Evolutionary conservation across 495 filamentous ascomycete species (phyloP), one percentile per base, ranked within the genome.

Genomic region (Neurospora sp.): DNA sequence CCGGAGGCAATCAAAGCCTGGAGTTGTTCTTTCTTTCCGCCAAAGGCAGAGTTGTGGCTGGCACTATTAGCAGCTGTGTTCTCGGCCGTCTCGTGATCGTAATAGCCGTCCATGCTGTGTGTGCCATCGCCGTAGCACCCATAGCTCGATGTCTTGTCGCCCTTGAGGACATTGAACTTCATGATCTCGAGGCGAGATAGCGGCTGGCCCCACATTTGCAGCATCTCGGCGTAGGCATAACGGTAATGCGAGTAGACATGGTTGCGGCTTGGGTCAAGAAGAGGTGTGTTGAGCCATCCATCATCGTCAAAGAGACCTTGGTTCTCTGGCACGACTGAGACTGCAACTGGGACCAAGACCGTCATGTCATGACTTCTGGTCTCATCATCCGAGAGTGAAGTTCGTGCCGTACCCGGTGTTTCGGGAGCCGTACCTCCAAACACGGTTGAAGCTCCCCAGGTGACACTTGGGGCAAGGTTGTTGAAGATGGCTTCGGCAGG

Each of bases 201-300:
- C 0, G 91, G 91, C 9, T 95, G 85, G n/a, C 88, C 87, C 95
- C 95, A 98, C 73, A 91, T 88, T 62, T 88, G 90, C 2, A 98
- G 86, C 76, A 96, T 86, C 74, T 95, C 87, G 12, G 95, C 93
- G 78, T 98, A 98, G 44, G 90, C 86, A 71, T 88, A 87, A 20
- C 95, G 89, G 81, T 96, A 98, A 60, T 88, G 87, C 9, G 83
- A 83, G 76, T 93, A 95, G 6, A 91, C 79, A 40, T 83, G 78
- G 62, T 86, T 81, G 54, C 89, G 88, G 40, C 83, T 86, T 7
- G 86, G 86, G 72, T 97, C 91, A 8, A 97, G 86, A 37, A 97
- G 85, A 2, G 93, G 87, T 4, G 88, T 86, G 42, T 86, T 86
- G 70, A 91, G 84, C 80, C 87, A 87, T n/a, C 90, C 90, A 78